These are phyloP conservation scores for Dendrothele bispora DNA, from an alignment of 768 basidiomycete genomes.

Conservation along the genomic window DNA sequence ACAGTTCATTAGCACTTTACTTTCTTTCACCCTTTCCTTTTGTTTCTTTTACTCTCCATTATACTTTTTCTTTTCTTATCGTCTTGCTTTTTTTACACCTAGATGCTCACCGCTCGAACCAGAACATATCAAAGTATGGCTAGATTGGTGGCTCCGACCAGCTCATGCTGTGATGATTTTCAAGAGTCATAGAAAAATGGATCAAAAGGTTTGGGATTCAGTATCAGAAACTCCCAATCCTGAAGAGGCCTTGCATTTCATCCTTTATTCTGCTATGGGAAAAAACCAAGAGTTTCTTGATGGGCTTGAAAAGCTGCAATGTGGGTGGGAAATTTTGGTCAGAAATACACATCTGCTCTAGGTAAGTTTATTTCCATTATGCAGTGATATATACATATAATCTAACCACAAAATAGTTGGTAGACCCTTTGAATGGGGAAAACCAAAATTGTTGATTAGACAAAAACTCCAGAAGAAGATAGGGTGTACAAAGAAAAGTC, in stretches of 20 bases:
- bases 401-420: neutral
- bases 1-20: no score
- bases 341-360: neutral
- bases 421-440: neutral
- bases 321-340: neutral
- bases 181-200: constrained; percentile 26
- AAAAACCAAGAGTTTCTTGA: neutral
- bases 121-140: constrained; percentile 24
- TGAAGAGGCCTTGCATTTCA: constrained; percentile 35
- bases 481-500: neutral
- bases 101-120: no score
- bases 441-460: neutral
- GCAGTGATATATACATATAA: neutral
- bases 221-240: constrained; percentile 34
- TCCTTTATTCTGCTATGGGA: constrained; percentile 19
- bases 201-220: constrained; percentile 26
- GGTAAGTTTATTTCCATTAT: neutral
- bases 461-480: neutral
- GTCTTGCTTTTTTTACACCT: no score
- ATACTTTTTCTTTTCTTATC: no score
- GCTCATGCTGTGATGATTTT: constrained; percentile 30
- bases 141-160: constrained; percentile 31
- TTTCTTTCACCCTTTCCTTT: no score
- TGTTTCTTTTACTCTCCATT: no score
- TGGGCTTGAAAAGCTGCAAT: neutral